phyloP scores from a whole-genome alignment of 31 red algal genomes.

The Bonnemaisonia californica region DNA sequence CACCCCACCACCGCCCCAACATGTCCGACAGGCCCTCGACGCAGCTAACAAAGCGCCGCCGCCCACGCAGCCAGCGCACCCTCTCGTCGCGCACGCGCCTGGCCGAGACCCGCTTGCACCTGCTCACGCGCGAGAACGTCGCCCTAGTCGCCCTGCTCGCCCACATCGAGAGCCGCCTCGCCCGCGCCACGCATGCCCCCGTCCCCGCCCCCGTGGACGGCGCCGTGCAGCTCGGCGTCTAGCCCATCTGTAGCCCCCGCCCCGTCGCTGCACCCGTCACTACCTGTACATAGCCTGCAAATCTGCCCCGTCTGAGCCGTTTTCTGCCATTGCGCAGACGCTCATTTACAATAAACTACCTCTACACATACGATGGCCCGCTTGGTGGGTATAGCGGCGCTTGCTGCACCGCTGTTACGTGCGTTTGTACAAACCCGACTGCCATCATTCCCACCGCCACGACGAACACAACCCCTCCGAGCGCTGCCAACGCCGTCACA shows the following conservation, averaged over 20 bases:
- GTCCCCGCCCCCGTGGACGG: not conserved
- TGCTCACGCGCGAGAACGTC: constrained; percentile 8
- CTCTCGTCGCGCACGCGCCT: constrained; percentile 21
- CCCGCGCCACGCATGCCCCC: not conserved
- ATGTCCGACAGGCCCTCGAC: not conserved
- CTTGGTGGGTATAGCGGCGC: not conserved
- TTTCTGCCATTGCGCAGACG: too few species aligned
- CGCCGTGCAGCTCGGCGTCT: not conserved
- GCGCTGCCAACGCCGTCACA: not conserved
- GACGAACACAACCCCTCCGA: not conserved
- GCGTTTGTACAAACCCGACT: not conserved
- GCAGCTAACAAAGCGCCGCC: not conserved
- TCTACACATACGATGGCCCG: constrained; percentile 20
- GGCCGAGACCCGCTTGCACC: not conserved
- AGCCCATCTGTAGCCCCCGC: too few species aligned
- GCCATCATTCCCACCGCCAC: constrained; percentile 1
- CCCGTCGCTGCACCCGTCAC: too few species aligned
- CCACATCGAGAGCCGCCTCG: not conserved
- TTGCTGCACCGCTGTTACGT: not conserved
- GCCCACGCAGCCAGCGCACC: not conserved
- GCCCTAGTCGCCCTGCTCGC: not conserved
- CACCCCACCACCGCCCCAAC: not conserved
- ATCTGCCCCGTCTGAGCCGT: too few species aligned
- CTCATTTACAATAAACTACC: not conserved
- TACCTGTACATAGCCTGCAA: too few species aligned